Evolutionary conservation across 2,329 filamentous ascomycete genomes (phyloP).

Genomic region (Xylariaceae sp.): DNA sequence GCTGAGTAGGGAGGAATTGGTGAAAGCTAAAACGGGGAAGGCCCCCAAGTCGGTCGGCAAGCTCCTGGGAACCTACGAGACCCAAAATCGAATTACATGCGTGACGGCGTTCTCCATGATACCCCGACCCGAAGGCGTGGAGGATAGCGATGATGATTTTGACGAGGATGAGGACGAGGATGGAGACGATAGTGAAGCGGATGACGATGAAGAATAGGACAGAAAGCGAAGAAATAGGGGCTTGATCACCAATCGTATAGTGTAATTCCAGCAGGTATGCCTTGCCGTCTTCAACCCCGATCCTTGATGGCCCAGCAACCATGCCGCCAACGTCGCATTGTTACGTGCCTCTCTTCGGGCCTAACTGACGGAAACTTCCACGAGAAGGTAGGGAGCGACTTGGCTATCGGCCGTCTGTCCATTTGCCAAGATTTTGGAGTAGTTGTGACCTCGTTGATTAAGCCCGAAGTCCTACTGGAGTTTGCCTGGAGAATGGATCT

Average conservation of each 20-base stretch:
- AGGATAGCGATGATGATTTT: constrained; percentile 47
- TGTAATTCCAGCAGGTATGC: neutral
- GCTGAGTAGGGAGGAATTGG: constrained; percentile 42
- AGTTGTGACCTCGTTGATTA: neutral
- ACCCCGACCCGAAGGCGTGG: constrained; percentile 54
- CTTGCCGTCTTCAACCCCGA: neutral
- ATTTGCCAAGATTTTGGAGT: constrained; percentile 5
- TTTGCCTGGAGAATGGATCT: neutral
- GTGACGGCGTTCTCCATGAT: constrained; percentile 82
- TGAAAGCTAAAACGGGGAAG: constrained; percentile 26
- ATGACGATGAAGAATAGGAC: constrained; percentile 6
- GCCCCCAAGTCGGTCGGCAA: constrained; percentile 47
- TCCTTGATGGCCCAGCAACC: neutral
- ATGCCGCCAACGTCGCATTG: neutral
- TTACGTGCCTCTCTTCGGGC: neutral
- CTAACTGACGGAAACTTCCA: neutral
- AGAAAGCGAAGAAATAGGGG: neutral
- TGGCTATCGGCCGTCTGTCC: neutral
- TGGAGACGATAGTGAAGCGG: constrained; percentile 15
- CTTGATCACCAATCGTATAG: neutral
- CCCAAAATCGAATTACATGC: constrained; percentile 84
- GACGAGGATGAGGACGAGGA: constrained; percentile 19
- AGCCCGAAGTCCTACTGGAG: neutral
- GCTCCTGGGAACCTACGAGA: constrained; percentile 73
- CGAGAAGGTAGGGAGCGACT: neutral